phyloP scores from a whole-genome alignment of 768 basidiomycete species.

The Gelatoporia subvermispora region DNA sequence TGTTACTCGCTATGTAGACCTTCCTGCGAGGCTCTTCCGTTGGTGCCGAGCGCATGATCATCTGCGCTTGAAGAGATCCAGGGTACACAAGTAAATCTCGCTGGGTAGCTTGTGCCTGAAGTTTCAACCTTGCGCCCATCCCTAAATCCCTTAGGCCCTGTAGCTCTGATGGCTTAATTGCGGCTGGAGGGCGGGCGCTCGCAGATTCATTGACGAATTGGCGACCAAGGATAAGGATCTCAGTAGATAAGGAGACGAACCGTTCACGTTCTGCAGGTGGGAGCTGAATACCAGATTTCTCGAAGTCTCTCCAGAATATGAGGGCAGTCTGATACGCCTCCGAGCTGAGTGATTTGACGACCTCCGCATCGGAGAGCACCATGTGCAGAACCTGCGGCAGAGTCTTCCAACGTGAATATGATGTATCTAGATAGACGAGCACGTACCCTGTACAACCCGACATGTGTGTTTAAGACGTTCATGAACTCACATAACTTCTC shows the following conservation, averaged over 20 bases:
- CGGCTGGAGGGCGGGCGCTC: constrained; percentile 57
- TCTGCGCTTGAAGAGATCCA: constrained; percentile 84
- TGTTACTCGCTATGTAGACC: constrained; percentile 79
- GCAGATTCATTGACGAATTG: constrained; percentile 72
- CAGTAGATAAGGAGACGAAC: constrained; percentile 87
- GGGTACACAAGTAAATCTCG: constrained; percentile 79
- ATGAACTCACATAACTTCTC: constrained; percentile 93
- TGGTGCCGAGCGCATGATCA: constrained; percentile 88
- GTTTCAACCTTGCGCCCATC: constrained; percentile 67
- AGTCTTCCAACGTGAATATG: constrained; percentile 14
- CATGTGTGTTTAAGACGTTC: constrained; percentile 94
- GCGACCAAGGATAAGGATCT: constrained; percentile 83
- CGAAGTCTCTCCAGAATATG: constrained; percentile 95
- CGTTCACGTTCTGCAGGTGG: constrained; percentile 69
- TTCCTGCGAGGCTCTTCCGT: constrained; percentile 76
- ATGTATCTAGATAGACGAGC: constrained; percentile 3
- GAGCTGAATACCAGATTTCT: constrained; percentile 92
- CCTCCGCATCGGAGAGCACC: constrained; percentile 63
- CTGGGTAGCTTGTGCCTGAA: constrained; percentile 73
- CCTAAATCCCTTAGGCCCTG: constrained; percentile 71
- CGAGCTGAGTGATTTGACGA: constrained; percentile 59
- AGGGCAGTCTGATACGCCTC: constrained; percentile 85
- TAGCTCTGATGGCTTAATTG: constrained; percentile 65
- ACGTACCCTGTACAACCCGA: constrained; percentile 83
- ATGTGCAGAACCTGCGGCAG: constrained; percentile 56